Conservation (phyloP, 768 basidiomycete genomes). For the Cytidiella melzeri region DNA sequence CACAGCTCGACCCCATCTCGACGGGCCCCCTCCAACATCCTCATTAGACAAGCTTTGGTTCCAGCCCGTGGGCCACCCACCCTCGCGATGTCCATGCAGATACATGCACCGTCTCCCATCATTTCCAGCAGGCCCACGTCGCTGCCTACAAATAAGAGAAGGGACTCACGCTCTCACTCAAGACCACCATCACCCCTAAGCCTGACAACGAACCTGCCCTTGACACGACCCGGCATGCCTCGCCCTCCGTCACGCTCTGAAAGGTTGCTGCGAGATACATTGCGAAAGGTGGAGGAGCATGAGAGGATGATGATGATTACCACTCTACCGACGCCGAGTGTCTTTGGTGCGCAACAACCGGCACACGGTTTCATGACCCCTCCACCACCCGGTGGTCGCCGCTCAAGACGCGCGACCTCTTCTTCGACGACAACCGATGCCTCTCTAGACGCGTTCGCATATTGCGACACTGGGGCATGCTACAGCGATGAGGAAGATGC, state of each 20-base stretch:
- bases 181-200: conserved; percentile 20
- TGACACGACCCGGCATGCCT: conserved; percentile 21
- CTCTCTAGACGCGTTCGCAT: conserved; percentile 19
- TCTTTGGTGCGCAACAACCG: conserved; percentile 12
- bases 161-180: conserved; percentile 17
- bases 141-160: conserved; percentile 10
- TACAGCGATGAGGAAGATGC: conserved; percentile 16
- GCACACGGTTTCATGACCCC: conserved; percentile 15
- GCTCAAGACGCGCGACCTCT: conserved; percentile 22
- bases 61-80: conserved; percentile 27
- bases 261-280: conserved; percentile 49
- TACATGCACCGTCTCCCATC: conserved; percentile 26
- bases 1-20: conserved; percentile 16
- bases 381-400: conserved; percentile 19
- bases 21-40: conserved; percentile 12
- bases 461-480: conserved; percentile 8
- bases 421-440: conserved; percentile 20
- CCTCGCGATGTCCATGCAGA: conserved; percentile 32
- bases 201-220: conserved; percentile 12
- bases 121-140: conserved; percentile 17
- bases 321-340: conserved; percentile 14
- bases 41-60: conserved; percentile 17
- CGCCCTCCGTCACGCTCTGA: conserved; percentile 48
- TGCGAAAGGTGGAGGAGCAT: conserved; percentile 42
- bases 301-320: conserved; percentile 27